phyloP scores from a whole-genome alignment of 192 early-diverging fungal genomes.

The Podila epigama region DNA sequence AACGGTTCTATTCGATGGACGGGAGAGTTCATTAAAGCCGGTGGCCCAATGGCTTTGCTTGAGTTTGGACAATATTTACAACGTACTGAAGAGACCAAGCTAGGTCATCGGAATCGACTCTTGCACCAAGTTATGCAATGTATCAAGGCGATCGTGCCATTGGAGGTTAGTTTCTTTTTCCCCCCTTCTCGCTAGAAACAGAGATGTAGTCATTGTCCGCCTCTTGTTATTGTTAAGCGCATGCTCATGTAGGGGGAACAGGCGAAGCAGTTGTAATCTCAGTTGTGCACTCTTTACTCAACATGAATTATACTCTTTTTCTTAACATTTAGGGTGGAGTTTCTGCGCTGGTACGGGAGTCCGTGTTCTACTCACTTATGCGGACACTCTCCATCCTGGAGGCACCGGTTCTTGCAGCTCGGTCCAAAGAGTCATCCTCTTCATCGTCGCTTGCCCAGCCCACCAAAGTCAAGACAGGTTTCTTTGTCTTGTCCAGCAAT shows the following conservation, averaged over 20 bases:
- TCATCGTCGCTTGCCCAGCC: not conserved
- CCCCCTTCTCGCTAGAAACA: too few relatives aligned
- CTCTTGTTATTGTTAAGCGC: not conserved
- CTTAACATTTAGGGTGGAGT: conserved; percentile 14
- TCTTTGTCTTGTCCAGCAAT: conserved; percentile 7
- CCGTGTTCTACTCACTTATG: conserved; percentile 23
- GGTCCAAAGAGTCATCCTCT: not conserved
- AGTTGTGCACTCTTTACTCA: not conserved
- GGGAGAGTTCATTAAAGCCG: conserved; percentile 41
- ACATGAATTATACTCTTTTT: not conserved
- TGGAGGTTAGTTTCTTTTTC: too few relatives aligned
- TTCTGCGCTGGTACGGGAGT: conserved; percentile 11
- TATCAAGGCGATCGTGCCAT: conserved; percentile 28
- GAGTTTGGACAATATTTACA: conserved; percentile 29
- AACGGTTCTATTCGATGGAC: conserved; percentile 49
- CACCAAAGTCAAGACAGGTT: conserved; percentile 12
- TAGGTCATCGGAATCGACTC: conserved; percentile 32
- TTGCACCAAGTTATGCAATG: conserved; percentile 36
- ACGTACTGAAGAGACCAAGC: conserved; percentile 27
- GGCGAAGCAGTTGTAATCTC: too few relatives aligned
- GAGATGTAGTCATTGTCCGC: not conserved
- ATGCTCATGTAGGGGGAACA: too few relatives aligned
- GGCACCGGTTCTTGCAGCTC: conserved; percentile 4
- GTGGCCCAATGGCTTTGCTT: conserved; percentile 26
- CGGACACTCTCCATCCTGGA: conserved; percentile 29